These are phyloP conservation scores for Pichia occidentalis DNA, from an alignment of 805 yeast species.

Conservation along the genomic window DNA sequence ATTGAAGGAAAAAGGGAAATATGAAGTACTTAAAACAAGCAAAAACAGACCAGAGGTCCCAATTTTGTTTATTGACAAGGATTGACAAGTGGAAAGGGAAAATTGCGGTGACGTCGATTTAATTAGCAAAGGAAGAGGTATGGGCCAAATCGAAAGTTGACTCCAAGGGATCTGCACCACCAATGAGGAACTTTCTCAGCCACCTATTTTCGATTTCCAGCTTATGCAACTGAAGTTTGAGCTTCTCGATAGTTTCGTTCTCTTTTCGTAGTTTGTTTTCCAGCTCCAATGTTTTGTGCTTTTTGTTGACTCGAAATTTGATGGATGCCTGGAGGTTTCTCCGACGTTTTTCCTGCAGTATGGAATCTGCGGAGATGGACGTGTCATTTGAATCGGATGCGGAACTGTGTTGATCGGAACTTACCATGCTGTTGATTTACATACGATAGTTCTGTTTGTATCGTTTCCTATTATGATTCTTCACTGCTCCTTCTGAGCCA, in stretches of 20 bases:
- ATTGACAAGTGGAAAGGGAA: no score
- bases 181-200: conserved; percentile 38
- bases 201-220: conserved; percentile 59
- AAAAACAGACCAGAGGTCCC: no score
- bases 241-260: conserved; percentile 37
- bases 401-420: no score
- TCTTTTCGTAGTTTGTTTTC: conserved; percentile 39
- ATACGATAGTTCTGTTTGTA: no score
- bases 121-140: neutral
- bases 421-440: no score
- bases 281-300: conserved; percentile 53
- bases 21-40: no score
- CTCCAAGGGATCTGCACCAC: neutral
- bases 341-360: conserved; percentile 46
- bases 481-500: no score
- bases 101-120: no score
- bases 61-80: no score
- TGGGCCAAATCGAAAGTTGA: neutral
- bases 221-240: conserved; percentile 42
- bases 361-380: neutral
- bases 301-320: conserved; percentile 56
- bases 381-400: neutral
- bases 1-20: no score
- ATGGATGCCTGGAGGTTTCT: conserved; percentile 64
- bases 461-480: no score